These are phyloP conservation scores for Chytriomyces confervae DNA, from an alignment of 192 early-diverging fungal species.

Conservation along the genomic window DNA sequence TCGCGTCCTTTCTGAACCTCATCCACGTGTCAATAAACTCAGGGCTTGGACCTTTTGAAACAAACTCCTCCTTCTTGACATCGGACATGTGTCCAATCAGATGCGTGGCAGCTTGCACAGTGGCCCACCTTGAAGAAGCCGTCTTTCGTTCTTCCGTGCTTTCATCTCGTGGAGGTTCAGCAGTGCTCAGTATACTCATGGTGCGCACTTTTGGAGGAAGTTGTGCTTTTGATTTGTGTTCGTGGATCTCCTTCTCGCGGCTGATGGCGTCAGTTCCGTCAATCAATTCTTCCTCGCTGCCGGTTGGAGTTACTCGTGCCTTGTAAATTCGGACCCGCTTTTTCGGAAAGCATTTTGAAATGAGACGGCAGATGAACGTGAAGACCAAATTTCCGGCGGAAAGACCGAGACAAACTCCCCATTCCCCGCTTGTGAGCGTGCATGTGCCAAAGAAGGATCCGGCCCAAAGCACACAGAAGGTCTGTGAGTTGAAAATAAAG, in stretches of 20 bases:
- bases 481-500: background rate
- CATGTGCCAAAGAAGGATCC: constrained; percentile 46
- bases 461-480: constrained; percentile 45
- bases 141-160: constrained; percentile 8
- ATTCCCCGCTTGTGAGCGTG: constrained; percentile 45
- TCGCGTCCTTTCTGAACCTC: constrained; percentile 48
- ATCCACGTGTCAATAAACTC: constrained; percentile 52
- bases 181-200: constrained; percentile 20
- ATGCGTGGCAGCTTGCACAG: constrained; percentile 47
- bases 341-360: constrained; percentile 39
- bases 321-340: background rate
- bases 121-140: constrained; percentile 42
- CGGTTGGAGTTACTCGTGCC: background rate
- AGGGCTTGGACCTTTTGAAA: constrained; percentile 38
- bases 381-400: constrained; percentile 49
- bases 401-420: constrained; percentile 52
- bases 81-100: constrained; percentile 51
- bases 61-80: constrained; percentile 41
- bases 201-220: constrained; percentile 28
- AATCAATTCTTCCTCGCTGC: background rate
- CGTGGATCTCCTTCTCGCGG: background rate
- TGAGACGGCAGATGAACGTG: constrained; percentile 45
- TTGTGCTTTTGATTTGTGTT: background rate
- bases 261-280: background rate
- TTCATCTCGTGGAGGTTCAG: background rate